Base-by-base conservation (phyloP, 83 land plant genomes). In the Thuja plicata region DNA sequence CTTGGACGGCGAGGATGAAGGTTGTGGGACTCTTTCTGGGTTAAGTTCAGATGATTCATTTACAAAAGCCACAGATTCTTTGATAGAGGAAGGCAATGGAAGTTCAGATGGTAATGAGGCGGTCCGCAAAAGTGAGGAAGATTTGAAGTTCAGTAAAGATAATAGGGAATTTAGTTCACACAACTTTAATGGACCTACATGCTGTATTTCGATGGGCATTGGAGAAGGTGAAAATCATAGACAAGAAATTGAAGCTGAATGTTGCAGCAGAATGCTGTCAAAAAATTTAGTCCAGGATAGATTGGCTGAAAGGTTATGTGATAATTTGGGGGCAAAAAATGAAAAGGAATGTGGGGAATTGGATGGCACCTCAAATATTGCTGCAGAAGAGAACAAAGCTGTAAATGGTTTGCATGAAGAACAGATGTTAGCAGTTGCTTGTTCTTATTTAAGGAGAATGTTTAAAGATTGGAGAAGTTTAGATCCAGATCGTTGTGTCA, bases 401-500 rank as follows among this genome's bases (percentile, higher is more conserved):
- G 78, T 34, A 8, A 74, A 74, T 34, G 16, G 78, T 74, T 74
- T 34, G 38, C 38, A 11, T 81, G 84, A 45, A 81, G 13, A 81
- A 81, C 9, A 43, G 19, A 41, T 10, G 9, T 45, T 27, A 21
- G 52, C 8, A 21, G 50, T n/a, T 81, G 45, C 41, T 24, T 41
- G 46, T 81, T 41, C 52, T 81, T 81, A n/a, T 41, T 24, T 81
- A 81, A 10, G 0, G 84, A 81, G 52, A 81, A 21, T 81, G 52
- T 48, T 81, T 12, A 88, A 60, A 34, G 94, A 94, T 1, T 94
- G 92, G 92, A 92, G 89, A 88, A 92, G 92, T 92, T 82, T 94
- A n/a, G 88, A 94, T 85, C 92, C 94, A 16, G 88, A 94, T 87
- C 92, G 98, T 24, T 92, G 97, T 90, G 81, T 93, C 40, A 91